These are phyloP conservation scores for Kwoniella sp. DNA, from an alignment of 768 basidiomycete genomes.

Conservation along the genomic window DNA sequence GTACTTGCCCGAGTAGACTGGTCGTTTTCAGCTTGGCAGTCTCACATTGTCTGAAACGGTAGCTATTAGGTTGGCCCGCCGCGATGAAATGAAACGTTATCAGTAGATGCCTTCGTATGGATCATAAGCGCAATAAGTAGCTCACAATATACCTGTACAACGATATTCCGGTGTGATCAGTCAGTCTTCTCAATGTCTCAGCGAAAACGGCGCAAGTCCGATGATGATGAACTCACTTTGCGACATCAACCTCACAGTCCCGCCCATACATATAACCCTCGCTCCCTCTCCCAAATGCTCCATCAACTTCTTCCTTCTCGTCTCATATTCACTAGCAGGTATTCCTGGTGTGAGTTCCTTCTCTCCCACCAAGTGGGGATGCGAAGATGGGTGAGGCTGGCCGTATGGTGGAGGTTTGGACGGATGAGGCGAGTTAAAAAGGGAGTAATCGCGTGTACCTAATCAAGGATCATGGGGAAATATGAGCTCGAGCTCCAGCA, in stretches of 20 bases:
- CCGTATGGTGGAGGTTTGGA: slow-evolving; percentile 75
- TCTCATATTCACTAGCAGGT: slow-evolving; percentile 72
- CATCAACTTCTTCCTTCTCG: slow-evolving; percentile 70
- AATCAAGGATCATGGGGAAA: background rate
- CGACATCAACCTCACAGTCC: slow-evolving; percentile 60
- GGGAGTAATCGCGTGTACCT: slow-evolving; percentile 8
- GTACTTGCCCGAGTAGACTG: no score
- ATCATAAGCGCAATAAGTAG: background rate
- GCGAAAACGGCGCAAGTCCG: no score
- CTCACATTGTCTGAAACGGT: slow-evolving; percentile 30
- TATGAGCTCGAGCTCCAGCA: no score
- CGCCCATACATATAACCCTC: slow-evolving; percentile 74
- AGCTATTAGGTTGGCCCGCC: no score
- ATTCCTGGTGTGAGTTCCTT: slow-evolving; percentile 84
- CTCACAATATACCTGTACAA: slow-evolving; percentile 23
- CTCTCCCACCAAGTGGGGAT: slow-evolving; percentile 74
- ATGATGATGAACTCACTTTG: slow-evolving; percentile 63
- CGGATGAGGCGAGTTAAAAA: slow-evolving; percentile 21
- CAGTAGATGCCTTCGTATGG: no score
- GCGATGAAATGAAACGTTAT: no score
- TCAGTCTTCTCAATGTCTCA: background rate
- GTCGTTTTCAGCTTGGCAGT: no score
- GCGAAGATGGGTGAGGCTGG: slow-evolving; percentile 74
- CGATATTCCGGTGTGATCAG: no score
- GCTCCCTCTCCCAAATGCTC: slow-evolving; percentile 70